These are phyloP conservation scores for Pyrenophora tritici-repentis DNA, from an alignment of 2,329 filamentous ascomycete species.

Conservation along the genomic window DNA sequence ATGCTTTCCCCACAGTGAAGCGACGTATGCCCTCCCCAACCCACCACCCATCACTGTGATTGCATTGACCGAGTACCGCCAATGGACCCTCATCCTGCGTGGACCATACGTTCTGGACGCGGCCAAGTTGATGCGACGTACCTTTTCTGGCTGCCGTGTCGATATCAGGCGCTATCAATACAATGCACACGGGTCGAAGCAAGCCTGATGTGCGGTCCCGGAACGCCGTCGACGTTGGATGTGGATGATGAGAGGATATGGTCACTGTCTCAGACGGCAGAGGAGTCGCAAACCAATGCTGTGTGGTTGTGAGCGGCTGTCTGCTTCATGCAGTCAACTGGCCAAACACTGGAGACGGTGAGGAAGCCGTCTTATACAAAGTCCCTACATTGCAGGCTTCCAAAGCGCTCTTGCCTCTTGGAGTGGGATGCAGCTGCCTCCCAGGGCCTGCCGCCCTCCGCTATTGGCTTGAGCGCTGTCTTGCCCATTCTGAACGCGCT, in stretches of 20 bases:
- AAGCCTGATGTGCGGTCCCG: too few species aligned
- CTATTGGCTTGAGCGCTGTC: constrained; percentile 40
- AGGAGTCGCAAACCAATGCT: constrained; percentile 22
- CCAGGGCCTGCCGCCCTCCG: constrained; percentile 38
- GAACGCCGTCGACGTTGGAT: neutral
- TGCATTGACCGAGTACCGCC: constrained; percentile 10
- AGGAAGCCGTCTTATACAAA: constrained; percentile 44
- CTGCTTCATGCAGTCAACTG: constrained; percentile 33
- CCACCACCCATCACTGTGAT: constrained; percentile 1
- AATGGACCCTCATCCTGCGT: neutral
- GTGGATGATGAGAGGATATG: constrained; percentile 2
- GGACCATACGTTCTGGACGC: constrained; percentile 1
- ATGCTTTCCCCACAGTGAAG: constrained; percentile 28
- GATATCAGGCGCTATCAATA: constrained; percentile 6
- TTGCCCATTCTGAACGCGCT: constrained; percentile 35
- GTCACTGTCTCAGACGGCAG: constrained; percentile 15
- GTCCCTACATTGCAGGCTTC: constrained; percentile 23
- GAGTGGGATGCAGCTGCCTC: constrained; percentile 37
- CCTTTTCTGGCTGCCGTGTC: constrained; percentile 20
- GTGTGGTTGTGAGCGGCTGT: constrained; percentile 29
- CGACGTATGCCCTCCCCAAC: neutral
- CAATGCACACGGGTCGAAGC: constrained; percentile 14
- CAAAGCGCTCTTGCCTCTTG: constrained; percentile 37
- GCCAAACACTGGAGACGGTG: constrained; percentile 29
- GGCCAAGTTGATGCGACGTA: constrained; percentile 30